Percentiles rank a stretch among this genome's conserved stretches.
Evolutionary conservation across 2,329 filamentous ascomycete genomes (phyloP).

Genomic region (Colletotrichum incanum): DNA sequence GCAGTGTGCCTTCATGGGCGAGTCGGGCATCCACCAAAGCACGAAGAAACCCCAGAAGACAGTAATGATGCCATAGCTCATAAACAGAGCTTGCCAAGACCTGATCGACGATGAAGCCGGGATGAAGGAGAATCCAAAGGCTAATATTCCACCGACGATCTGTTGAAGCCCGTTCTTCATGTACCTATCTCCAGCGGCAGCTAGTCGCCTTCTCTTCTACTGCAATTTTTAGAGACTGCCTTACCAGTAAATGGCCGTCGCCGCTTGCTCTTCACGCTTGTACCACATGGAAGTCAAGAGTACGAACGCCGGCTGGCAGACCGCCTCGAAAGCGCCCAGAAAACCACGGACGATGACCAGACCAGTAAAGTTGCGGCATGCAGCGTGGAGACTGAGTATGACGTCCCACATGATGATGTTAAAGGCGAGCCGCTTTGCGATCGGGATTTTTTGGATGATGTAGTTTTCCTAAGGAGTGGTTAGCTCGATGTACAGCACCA

Average conservation of each 20-base stretch:
- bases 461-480: slow-evolving; percentile 36
- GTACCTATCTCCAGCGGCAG: slow-evolving; percentile 45
- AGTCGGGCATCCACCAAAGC: slow-evolving; percentile 63
- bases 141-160: slow-evolving; percentile 58
- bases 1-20: slow-evolving; percentile 66
- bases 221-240: no score
- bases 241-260: slow-evolving; percentile 45
- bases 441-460: slow-evolving; percentile 56
- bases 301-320: slow-evolving; percentile 62
- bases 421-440: slow-evolving; percentile 55
- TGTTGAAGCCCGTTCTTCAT: slow-evolving; percentile 55
- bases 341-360: slow-evolving; percentile 60
- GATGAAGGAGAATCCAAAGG: slow-evolving; percentile 53
- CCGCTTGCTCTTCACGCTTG: slow-evolving; percentile 56
- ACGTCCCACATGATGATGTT: slow-evolving; percentile 62
- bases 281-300: slow-evolving; percentile 54
- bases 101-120: slow-evolving; percentile 50
- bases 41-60: slow-evolving; percentile 54
- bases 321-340: slow-evolving; percentile 62
- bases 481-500: neutral
- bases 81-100: slow-evolving; percentile 61
- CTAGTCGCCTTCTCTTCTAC: neutral
- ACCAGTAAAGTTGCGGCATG: slow-evolving; percentile 56
- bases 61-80: slow-evolving; percentile 58
- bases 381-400: slow-evolving; percentile 53